Evolutionary conservation across 1,284 basidiomycete genomes (phyloP).

Genomic region (Peniophora sp.): DNA sequence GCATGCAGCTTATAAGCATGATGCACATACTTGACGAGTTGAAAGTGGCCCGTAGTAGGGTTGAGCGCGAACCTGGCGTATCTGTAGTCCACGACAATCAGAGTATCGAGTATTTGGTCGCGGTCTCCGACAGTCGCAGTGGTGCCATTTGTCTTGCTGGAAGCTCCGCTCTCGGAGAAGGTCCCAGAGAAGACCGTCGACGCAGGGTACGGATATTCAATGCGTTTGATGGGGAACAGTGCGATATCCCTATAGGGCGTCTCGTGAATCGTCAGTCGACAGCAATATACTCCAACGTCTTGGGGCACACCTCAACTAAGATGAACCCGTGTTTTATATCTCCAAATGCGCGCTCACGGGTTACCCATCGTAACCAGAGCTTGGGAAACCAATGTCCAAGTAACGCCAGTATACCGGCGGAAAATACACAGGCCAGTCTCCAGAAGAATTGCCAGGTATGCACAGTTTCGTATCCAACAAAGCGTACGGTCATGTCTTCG

Average conservation of each 20-base stretch:
- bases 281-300: conserved; percentile 4
- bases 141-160: conserved; percentile 10
- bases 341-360: conserved; percentile 78
- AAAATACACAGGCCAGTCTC: conserved; percentile 63
- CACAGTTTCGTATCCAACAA: conserved; percentile 82
- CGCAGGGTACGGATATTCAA: conserved; percentile 71
- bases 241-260: conserved; percentile 78
- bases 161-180: conserved; percentile 4
- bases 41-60: conserved; percentile 76
- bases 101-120: conserved; percentile 34
- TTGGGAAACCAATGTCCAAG: conserved; percentile 92
- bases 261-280: conserved; percentile 30
- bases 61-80: conserved; percentile 91
- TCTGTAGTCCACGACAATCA: conserved; percentile 72
- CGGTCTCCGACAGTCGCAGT: no score
- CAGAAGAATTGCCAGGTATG: conserved; percentile 63
- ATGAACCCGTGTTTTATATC: conserved; percentile 67
- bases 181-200: conserved; percentile 67
- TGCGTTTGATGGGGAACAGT: conserved; percentile 59
- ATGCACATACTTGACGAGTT: conserved; percentile 62
- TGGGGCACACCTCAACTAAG: conserved; percentile 85
- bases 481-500: conserved; percentile 85
- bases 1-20: background rate
- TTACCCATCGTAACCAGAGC: conserved; percentile 85
- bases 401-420: conserved; percentile 73